A percentile compares a stretch with the other conserved stretches of the same genome.
These are phyloP conservation scores for Candolleomyces efflorescens DNA, from an alignment of 768 basidiomycete genomes.

Conservation along the genomic window DNA sequence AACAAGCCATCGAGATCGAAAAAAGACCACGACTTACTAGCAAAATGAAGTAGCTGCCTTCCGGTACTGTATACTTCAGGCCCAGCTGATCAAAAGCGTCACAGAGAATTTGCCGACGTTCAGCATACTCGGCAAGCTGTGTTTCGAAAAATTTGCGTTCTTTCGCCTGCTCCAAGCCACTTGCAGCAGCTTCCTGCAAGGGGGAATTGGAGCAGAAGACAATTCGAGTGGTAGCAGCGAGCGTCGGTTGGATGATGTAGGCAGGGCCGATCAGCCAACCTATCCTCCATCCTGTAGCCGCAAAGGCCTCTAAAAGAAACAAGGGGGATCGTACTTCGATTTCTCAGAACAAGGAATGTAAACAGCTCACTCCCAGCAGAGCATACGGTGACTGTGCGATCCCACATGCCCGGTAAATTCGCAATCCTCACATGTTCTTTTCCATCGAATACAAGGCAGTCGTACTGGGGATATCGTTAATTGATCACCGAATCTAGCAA, in stretches of 20 bases:
- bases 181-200: constrained; percentile 89
- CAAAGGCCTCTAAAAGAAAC: constrained; percentile 72
- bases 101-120: constrained; percentile 70
- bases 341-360: background rate
- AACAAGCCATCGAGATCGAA: background rate
- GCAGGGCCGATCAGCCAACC: constrained; percentile 93
- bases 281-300: constrained; percentile 95
- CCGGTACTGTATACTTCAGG: constrained; percentile 80
- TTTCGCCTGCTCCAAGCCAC: constrained; percentile 78
- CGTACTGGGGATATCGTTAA: constrained; percentile 56
- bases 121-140: constrained; percentile 74
- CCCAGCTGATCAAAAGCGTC: constrained; percentile 81
- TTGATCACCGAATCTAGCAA: constrained; percentile 4
- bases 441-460: constrained; percentile 84
- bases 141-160: constrained; percentile 72
- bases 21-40: constrained; percentile 45
- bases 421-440: constrained; percentile 92
- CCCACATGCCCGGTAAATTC: constrained; percentile 97
- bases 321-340: background rate
- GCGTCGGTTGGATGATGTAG: constrained; percentile 77
- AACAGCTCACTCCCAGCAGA: constrained; percentile 82
- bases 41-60: constrained; percentile 90
- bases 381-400: constrained; percentile 92
- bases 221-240: constrained; percentile 90
- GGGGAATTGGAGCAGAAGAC: constrained; percentile 96